Percentiles rank a stretch among this genome's conserved stretches.
phyloP scores from a whole-genome alignment of 2,329 filamentous ascomycete species.

The Cladophialophora exuberans region DNA sequence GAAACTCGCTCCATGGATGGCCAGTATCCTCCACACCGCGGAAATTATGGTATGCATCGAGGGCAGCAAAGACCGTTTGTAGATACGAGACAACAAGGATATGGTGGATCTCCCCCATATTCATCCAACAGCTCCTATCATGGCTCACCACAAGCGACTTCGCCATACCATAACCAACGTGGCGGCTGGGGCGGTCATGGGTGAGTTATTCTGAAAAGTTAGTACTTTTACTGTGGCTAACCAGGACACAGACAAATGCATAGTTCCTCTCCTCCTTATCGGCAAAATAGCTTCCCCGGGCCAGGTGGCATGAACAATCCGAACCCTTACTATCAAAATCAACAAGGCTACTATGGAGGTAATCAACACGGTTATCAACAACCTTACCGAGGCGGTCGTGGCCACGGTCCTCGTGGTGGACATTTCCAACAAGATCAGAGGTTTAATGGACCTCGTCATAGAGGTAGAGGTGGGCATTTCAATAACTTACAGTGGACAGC shows the following conservation, averaged over 20 bases:
- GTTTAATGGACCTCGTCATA: slow-evolving; percentile 26
- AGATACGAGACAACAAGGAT: slow-evolving; percentile 49
- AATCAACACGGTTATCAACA: slow-evolving; percentile 58
- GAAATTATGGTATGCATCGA: slow-evolving; percentile 40
- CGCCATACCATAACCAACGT: slow-evolving; percentile 61
- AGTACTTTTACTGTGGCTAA: slow-evolving; percentile 35
- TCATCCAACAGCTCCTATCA: slow-evolving; percentile 56
- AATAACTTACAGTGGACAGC: slow-evolving; percentile 74
- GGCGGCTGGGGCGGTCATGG: slow-evolving; percentile 56
- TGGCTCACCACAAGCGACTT: slow-evolving; percentile 64
- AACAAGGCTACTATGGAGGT: slow-evolving; percentile 53
- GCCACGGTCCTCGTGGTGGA: slow-evolving; percentile 59
- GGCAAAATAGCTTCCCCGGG: slow-evolving; percentile 58
- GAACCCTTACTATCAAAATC: slow-evolving; percentile 58
- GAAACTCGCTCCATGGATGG: slow-evolving; percentile 37
- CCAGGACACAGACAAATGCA: slow-evolving; percentile 43
- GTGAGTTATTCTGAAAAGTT: slow-evolving; percentile 46
- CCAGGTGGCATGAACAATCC: slow-evolving; percentile 54
- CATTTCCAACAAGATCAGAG: slow-evolving; percentile 47
- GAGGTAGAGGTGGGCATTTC: slow-evolving; percentile 63
- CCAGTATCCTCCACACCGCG: slow-evolving; percentile 37
- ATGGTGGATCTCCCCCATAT: slow-evolving; percentile 63
- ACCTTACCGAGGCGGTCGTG: slow-evolving; percentile 58
- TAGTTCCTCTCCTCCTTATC: slow-evolving; percentile 67
- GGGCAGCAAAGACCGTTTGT: slow-evolving; percentile 44